phyloP scores from a whole-genome alignment of 108 stramenopile species.

The Aurantiochytrium sp. region DNA sequence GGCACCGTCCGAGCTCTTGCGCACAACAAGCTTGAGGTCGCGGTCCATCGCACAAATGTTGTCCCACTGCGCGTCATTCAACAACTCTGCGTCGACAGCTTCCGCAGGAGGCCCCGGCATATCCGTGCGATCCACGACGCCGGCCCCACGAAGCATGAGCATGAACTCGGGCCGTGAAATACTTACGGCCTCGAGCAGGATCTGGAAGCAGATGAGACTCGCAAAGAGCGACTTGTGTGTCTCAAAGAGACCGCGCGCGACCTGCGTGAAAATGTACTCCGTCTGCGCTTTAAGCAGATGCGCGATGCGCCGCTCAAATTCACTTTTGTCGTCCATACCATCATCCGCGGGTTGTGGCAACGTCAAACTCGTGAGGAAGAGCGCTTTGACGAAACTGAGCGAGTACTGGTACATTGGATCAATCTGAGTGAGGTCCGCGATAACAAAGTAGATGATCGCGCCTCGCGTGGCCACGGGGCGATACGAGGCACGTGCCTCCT shows the following conservation, averaged over 20 bases:
- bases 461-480: conserved; percentile 46
- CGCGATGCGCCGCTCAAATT: conserved; percentile 32
- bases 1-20: neutral
- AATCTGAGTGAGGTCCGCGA: conserved; percentile 50
- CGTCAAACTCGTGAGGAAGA: conserved; percentile 49
- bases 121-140: conserved; percentile 30
- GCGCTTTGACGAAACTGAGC: conserved; percentile 44
- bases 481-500: conserved; percentile 45
- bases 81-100: conserved; percentile 29
- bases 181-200: conserved; percentile 32
- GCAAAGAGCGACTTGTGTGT: conserved; percentile 46
- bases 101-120: neutral
- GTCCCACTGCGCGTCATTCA: conserved; percentile 48
- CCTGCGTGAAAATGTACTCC: conserved; percentile 40
- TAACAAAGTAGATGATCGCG: conserved; percentile 55
- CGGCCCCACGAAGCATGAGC: conserved; percentile 45
- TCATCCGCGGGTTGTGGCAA: conserved; percentile 19
- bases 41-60: conserved; percentile 35
- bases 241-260: conserved; percentile 59
- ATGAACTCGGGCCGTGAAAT: conserved; percentile 39
- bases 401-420: conserved; percentile 66
- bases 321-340: neutral
- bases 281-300: conserved; percentile 47
- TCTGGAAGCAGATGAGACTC: conserved; percentile 49
- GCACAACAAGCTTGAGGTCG: neutral